Evolutionary conservation across 2,329 filamentous ascomycete species (phyloP), one percentile per base, ranked within the genome.

Genomic region (Xylaria digitata): DNA sequence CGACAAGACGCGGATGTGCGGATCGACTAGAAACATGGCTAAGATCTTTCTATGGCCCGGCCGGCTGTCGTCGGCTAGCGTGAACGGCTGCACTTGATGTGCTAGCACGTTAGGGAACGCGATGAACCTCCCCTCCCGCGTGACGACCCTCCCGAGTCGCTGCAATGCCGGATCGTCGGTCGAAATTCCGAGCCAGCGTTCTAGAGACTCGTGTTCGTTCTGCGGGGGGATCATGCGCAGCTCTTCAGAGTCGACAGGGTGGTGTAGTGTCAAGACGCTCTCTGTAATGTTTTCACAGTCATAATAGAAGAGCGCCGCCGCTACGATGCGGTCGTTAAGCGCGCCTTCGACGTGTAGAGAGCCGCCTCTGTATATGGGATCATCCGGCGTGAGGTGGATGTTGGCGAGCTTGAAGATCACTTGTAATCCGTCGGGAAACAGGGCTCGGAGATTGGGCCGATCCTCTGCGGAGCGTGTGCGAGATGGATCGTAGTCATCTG

Each of bases 331-430:
- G 75, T 92, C 89, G 71, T 91, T 91, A 7, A 82, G 70, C 67
- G 80, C 79, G 19, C 86, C 86, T 68, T 88, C 86, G 1, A 86
- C 72, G 69, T 88, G 86, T 83, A 86, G 89, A 1, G 77, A 78
- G 0, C 86, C 86, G 17, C 84, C 84, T 0, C 78, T 75, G 68
- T 87, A 90, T 0, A 73, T 72, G 0, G 88, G 85, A 1, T 86
- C 83, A 19, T 86, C 84, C 0, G 89, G 89, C 0, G 83, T 87
- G 0, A 91, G 80, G 32, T 89, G 82, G 50, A 91, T 86, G 54
- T 85, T 87, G 15, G 86, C 83, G 11, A 92, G 78, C 75, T 90
- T 90, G 60, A 89, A 83, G 61, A 91, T 87, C 46, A 92, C 80
- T 66, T 92, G 89, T 0, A 91, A 37, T 8, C 61, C 65, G 42